phyloP scores from a whole-genome alignment of 2,329 filamentous ascomycete genomes.

The Fusarium scirpi region DNA sequence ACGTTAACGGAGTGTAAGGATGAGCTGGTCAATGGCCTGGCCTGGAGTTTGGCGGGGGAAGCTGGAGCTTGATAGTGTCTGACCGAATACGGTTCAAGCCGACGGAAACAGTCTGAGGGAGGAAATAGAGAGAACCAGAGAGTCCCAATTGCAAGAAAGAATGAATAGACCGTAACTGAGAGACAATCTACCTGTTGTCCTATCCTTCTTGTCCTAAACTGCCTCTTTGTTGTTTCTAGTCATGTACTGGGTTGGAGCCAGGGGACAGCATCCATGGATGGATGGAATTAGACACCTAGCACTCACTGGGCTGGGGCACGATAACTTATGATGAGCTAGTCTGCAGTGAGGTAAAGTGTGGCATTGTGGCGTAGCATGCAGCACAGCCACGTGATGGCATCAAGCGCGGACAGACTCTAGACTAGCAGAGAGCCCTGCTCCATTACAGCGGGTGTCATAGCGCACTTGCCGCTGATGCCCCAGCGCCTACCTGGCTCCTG shows the following conservation, averaged over 20 bases:
- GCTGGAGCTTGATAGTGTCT: slow-evolving; percentile 21
- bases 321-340: slow-evolving; percentile 8
- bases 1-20: slow-evolving; percentile 22
- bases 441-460: slow-evolving; percentile 18
- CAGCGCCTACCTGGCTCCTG: neutral
- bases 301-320: slow-evolving; percentile 1
- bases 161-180: neutral
- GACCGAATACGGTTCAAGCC: slow-evolving; percentile 26
- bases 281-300: slow-evolving; percentile 7
- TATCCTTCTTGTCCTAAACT: neutral
- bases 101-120: slow-evolving; percentile 23
- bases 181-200: neutral
- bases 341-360: neutral
- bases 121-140: neutral
- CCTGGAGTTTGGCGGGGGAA: slow-evolving; percentile 18
- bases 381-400: slow-evolving; percentile 2
- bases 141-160: neutral
- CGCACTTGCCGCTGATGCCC: slow-evolving; percentile 5
- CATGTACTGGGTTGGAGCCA: neutral
- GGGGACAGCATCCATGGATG: slow-evolving; percentile 4
- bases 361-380: slow-evolving; percentile 15
- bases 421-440: neutral
- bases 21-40: slow-evolving; percentile 32
- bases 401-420: neutral
- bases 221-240: neutral